A percentile compares a stretch with the other conserved stretches of the same genome.
Evolutionary conservation across 2,329 filamentous ascomycete species (phyloP).

Genomic region (Claviceps sp.): DNA sequence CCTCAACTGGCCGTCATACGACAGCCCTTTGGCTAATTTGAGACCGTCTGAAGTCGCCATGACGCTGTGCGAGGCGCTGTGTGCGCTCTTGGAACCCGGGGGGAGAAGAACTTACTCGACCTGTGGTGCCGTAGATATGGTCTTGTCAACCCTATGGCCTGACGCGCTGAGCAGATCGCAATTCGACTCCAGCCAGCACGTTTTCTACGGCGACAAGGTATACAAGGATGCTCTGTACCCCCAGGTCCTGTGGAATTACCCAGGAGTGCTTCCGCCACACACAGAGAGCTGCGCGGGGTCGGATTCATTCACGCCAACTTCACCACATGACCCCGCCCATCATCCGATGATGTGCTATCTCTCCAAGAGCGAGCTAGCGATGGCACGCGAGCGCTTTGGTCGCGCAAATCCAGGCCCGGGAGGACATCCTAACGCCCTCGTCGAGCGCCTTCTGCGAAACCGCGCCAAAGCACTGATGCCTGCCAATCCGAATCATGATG

Average conservation of each 20-base stretch:
- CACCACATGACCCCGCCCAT: slow-evolving; percentile 11
- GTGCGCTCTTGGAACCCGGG: slow-evolving; percentile 25
- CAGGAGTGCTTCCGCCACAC: slow-evolving; percentile 12
- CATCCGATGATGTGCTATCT: slow-evolving; percentile 32
- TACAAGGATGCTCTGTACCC: slow-evolving; percentile 33
- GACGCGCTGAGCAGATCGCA: slow-evolving; percentile 16
- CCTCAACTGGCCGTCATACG: slow-evolving; percentile 21
- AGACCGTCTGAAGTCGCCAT: slow-evolving; percentile 29
- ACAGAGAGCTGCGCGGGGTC: slow-evolving; percentile 18
- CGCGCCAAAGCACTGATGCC: slow-evolving; percentile 35
- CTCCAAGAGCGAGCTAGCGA: slow-evolving; percentile 30
- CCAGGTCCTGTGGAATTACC: slow-evolving; percentile 36
- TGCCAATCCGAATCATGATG: slow-evolving; percentile 34
- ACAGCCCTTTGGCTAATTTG: slow-evolving; percentile 14
- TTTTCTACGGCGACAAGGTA: slow-evolving; percentile 34
- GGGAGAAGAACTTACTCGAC: slow-evolving; percentile 9
- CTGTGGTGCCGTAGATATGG: slow-evolving; percentile 27
- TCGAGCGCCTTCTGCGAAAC: slow-evolving; percentile 32
- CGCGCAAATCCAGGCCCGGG: slow-evolving; percentile 29
- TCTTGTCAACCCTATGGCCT: slow-evolving; percentile 33
- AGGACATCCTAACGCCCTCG: slow-evolving; percentile 30
- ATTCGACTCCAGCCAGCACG: slow-evolving; percentile 27
- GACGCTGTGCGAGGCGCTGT: slow-evolving; percentile 29
- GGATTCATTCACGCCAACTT: slow-evolving; percentile 5
- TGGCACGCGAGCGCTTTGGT: slow-evolving; percentile 34